Base-by-base conservation (phyloP, 2,329 filamentous ascomycete genomes). In the Penicillium sp. region DNA sequence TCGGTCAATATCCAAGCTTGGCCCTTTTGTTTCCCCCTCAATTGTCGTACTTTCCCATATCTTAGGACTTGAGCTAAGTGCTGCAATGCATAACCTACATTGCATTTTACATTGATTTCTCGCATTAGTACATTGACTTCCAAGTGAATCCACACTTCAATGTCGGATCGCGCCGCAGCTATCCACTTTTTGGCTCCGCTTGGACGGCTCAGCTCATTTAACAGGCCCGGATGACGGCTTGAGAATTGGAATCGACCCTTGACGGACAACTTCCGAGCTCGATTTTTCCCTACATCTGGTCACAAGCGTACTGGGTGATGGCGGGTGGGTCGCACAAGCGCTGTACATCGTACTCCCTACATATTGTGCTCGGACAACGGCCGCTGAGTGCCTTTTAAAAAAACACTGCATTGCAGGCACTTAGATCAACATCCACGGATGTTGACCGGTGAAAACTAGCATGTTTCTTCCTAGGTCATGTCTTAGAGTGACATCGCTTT, bases 1-100 rank as follows among this genome's bases (percentile, higher is more conserved):
- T 69, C 67, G 67, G 67, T 55, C 66, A 68, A 69, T 65, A 43
- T 68, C 67, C 67, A 66, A 55, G 31, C 23, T 52, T 47, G 23
- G 21, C 19, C 13, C 50, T 33, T 33, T 34, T 34, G 13, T 13
- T 31, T 13, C 23, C 23, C 23, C 23, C 23, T 33, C 11, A 33
- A 33, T 15, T 33, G 29, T 13, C 4, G 4, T 33, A 33, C 31
- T 33, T 33, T 33, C 2, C 31, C 31, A 33, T 33, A 0, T 33
- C 31, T 33, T 5, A 13, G 11, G 34, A n/a, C 11, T 49, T 27
- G 36, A 41, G 36, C 36, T 23, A 40, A 10, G 27, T 52, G 13
- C 50, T 38, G n/a, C 23, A 36, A 34, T 21, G 6, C 8, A 23
- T 11, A 27, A 15, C 3, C 9, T 7, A 11, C 47, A 13, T 8